phyloP scores from a whole-genome alignment of 192 early-diverging fungal species.

The Linderina pennispora region DNA sequence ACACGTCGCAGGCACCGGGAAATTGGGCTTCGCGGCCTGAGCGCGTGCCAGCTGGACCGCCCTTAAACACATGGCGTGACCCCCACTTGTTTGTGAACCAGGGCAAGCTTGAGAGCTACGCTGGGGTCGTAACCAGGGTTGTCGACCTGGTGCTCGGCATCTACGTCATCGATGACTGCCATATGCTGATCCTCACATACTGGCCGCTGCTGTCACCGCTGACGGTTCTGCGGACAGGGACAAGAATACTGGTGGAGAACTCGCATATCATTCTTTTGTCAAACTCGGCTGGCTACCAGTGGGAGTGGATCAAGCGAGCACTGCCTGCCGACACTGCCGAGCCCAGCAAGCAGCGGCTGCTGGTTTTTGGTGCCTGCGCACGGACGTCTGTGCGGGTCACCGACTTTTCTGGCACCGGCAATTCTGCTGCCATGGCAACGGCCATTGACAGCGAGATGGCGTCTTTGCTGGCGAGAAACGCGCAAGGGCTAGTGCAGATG shows the following conservation, averaged over 20 bases:
- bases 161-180: conserved; percentile 28
- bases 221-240: conserved; percentile 21
- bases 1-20: too few relatives aligned
- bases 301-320: conserved; percentile 25
- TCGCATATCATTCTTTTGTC: conserved; percentile 22
- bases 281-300: conserved; percentile 21
- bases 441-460: conserved; percentile 1
- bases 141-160: conserved; percentile 27
- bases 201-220: conserved; percentile 28
- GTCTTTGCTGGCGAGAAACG: neutral
- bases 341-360: neutral
- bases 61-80: too few relatives aligned
- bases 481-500: conserved; percentile 21
- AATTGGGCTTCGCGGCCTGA: too few relatives aligned
- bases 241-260: conserved; percentile 27
- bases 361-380: conserved; percentile 35
- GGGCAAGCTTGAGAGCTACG: conserved; percentile 30
- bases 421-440: neutral
- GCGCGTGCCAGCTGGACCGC: neutral
- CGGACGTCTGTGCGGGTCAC: conserved; percentile 20
- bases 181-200: conserved; percentile 24
- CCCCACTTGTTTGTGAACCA: conserved; percentile 11
- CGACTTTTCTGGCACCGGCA: conserved; percentile 3
- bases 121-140: conserved; percentile 22
- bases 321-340: neutral